Base-by-base conservation (phyloP, 2,329 filamentous ascomycete species). In the Penicillium sp. region DNA sequence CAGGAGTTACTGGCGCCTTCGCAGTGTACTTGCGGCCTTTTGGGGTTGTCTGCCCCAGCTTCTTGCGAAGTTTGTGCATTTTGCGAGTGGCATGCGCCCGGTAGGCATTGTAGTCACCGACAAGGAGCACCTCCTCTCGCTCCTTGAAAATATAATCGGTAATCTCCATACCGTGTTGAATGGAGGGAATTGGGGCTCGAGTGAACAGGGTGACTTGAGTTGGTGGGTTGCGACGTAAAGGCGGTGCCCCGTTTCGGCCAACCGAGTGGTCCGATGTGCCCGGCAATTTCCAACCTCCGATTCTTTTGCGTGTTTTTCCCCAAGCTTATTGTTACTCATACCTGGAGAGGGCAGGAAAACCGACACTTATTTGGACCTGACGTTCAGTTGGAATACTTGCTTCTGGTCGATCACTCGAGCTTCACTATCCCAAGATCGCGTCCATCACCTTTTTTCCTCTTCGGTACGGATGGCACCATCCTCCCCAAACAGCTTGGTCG, bases 101-200 rank as follows among this genome's bases (percentile, higher is more conserved):
- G 73, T 97, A 97, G 52, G 87, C 87, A 67, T 84, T 85, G 76
- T 96, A 92, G 76, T 96, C 91, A 63, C 91, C 92, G 60, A 94
- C 86, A 28, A 95, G 83, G 47, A 96, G 86, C 34, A 90, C 90
- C 66, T 89, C 84, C 70, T 95, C 89, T 58, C 94, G 83, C 60
- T 88, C 86, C 48, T 85, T 84, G 67, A 91, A 82, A 62, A 97
- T 79, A 60, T 90, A 92, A 62, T 84, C 84, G 51, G 94, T 97
- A 73, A 97, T 90, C 60, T 96, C 90, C 93, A 97, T 96, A 45
- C 45, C 45, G 26, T 34, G 47, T 21, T 29, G 42, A 29, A 47
- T 46, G 41, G 24, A 23, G 38, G 42, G 41, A 44, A 45, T 42
- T 49, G 55, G 47, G 45, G 53, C 47, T 41, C 41, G 38, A 55